Evolutionary conservation across 1,284 basidiomycete species (phyloP).

Genomic region (Austropuccinia psidii): DNA sequence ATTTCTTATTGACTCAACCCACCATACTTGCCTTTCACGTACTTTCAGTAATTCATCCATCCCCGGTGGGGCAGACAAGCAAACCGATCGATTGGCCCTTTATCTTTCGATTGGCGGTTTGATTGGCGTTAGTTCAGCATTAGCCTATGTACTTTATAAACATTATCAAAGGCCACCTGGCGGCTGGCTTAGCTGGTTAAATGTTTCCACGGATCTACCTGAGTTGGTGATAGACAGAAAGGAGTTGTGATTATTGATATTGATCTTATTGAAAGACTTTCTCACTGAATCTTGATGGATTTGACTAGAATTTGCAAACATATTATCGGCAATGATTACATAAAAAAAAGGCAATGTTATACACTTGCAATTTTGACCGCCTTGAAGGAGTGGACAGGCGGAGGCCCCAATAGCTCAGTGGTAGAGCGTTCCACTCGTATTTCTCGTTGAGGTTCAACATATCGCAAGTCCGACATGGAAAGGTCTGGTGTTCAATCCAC

Average conservation of each 20-base stretch:
- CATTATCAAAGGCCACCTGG: slow-evolving; percentile 22
- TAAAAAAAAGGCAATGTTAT: not conserved
- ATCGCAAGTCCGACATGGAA: not conserved
- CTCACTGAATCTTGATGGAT: not conserved
- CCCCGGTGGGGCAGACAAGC: slow-evolving; percentile 32
- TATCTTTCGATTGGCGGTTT: slow-evolving; percentile 29
- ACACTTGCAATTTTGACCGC: not conserved
- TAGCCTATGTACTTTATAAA: slow-evolving; percentile 32
- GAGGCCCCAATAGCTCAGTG: slow-evolving; percentile 37
- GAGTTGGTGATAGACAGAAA: not conserved
- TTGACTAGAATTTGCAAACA: not conserved
- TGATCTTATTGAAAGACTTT: not conserved
- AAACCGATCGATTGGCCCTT: slow-evolving; percentile 19
- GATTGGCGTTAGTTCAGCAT: slow-evolving; percentile 17
- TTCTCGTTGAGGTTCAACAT: not conserved
- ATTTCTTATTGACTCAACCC: not conserved
- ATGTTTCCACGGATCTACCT: not conserved
- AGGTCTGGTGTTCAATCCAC: slow-evolving; percentile 38
- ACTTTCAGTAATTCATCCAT: slow-evolving; percentile 32
- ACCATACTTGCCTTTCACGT: not conserved
- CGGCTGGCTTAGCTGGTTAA: slow-evolving; percentile 27
- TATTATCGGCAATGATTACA: not conserved
- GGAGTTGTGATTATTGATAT: not conserved
- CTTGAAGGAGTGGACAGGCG: too few relatives aligned
- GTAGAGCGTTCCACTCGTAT: slow-evolving; percentile 38